Evolutionary conservation across 805 yeast genomes (phyloP).

Genomic region (Clavispora phyllophila): DNA sequence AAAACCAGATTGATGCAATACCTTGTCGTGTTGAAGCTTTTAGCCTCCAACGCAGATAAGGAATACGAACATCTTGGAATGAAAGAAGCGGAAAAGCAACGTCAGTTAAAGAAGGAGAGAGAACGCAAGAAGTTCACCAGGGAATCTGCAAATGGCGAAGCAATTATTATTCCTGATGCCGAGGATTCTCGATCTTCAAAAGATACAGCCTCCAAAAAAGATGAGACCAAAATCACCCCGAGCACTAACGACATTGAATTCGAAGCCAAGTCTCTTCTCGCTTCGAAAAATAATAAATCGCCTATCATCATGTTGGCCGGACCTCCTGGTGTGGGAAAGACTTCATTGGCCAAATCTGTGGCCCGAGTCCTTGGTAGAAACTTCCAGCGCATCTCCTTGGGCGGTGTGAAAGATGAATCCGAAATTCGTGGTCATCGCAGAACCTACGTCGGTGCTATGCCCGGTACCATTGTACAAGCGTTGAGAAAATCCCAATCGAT

Average conservation of each 20-base stretch:
- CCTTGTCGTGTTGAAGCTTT: constrained; percentile 67
- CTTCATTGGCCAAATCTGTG: constrained; percentile 77
- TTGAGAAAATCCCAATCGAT: constrained; percentile 67
- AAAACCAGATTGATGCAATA: constrained; percentile 75
- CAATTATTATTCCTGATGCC: constrained; percentile 31
- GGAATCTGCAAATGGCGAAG: constrained; percentile 17
- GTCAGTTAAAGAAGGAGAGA: constrained; percentile 4
- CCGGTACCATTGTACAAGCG: constrained; percentile 76
- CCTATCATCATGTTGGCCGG: constrained; percentile 83
- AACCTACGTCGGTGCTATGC: constrained; percentile 90
- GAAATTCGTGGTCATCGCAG: constrained; percentile 88
- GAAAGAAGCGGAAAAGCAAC: constrained; percentile 7
- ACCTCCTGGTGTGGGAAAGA: constrained; percentile 93
- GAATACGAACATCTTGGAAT: constrained; percentile 9
- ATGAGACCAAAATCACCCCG: constrained; percentile 21
- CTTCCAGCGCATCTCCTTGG: constrained; percentile 76
- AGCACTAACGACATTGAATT: constrained; percentile 13
- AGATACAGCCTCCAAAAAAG: constrained; percentile 19
- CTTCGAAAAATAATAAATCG: constrained; percentile 41
- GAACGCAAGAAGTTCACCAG: constrained; percentile 14
- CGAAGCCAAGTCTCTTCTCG: constrained; percentile 12
- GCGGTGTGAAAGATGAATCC: constrained; percentile 85
- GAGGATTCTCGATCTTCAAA: constrained; percentile 29
- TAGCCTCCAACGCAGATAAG: constrained; percentile 35
- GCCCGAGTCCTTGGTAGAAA: constrained; percentile 69